A percentile compares a stretch with the other conserved stretches of the same genome.
Evolutionary conservation across 73 alveolate genomes (phyloP).

Genomic region (Stentor coeruleus): DNA sequence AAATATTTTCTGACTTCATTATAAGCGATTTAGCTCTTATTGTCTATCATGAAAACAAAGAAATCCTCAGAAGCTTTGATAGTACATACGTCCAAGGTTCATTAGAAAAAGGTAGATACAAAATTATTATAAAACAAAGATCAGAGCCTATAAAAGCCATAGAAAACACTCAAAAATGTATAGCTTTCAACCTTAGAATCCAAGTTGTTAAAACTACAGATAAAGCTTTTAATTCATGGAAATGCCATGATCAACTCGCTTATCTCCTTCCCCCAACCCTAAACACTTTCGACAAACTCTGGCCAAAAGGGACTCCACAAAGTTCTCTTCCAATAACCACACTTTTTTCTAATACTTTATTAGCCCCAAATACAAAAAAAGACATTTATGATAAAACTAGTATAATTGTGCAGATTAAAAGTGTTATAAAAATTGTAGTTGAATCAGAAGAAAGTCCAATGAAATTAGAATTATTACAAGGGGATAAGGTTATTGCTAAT

Average conservation of each 20-base stretch:
- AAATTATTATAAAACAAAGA: neutral
- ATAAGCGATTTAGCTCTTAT: neutral
- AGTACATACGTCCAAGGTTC: neutral
- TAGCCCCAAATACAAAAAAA: neutral
- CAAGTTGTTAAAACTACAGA: neutral
- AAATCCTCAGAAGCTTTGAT: neutral
- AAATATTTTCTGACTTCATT: constrained; percentile 15
- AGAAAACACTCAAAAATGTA: neutral
- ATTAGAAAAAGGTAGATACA: neutral
- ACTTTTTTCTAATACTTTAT: too few species aligned
- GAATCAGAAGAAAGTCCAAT: neutral
- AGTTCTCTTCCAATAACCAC: neutral
- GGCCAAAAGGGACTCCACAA: neutral
- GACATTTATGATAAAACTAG: neutral
- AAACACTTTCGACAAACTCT: neutral
- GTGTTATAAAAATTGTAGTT: neutral
- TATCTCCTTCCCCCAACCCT: neutral
- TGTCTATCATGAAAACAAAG: neutral
- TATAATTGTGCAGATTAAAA: neutral
- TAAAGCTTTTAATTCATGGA: neutral
- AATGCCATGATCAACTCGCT: neutral
- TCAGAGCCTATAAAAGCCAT: neutral
- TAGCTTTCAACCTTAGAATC: neutral
- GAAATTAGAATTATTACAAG: neutral
- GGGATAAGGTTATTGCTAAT: neutral